Conservation (phyloP, 2,329 filamentous ascomycete species). For the Ophiostoma quercus region DNA sequence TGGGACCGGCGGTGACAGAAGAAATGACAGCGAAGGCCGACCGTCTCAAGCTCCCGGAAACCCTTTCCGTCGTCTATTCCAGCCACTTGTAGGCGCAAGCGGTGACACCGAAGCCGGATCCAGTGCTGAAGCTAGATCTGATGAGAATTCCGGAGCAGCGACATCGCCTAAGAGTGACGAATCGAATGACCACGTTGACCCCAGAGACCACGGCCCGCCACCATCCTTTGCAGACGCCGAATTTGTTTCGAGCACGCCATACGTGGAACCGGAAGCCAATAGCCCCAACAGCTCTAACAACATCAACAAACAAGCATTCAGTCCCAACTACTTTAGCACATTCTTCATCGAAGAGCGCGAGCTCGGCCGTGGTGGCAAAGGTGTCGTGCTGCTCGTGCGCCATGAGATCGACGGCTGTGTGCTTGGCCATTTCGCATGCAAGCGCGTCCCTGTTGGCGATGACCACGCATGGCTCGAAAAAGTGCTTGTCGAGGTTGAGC, state of each 20-base stretch:
- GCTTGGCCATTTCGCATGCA: constrained; percentile 90
- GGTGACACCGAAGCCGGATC: neutral
- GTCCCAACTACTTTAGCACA: constrained; percentile 82
- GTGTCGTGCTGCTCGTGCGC: constrained; percentile 87
- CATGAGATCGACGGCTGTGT: constrained; percentile 86
- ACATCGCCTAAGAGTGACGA: neutral
- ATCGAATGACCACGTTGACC: neutral
- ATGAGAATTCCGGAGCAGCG: neutral
- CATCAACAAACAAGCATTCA: constrained; percentile 83
- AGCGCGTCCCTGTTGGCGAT: constrained; percentile 90
- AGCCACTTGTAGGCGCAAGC: constrained; percentile 35
- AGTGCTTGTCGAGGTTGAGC: constrained; percentile 83
- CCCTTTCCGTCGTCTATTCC: constrained; percentile 50
- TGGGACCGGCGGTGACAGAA: neutral
- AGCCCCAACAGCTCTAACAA: constrained; percentile 61
- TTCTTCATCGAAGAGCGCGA: constrained; percentile 89
- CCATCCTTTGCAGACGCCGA: constrained; percentile 35
- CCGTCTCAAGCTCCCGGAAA: constrained; percentile 35
- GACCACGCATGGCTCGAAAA: constrained; percentile 95
- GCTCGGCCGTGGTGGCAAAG: constrained; percentile 85
- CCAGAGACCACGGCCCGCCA: constrained; percentile 19
- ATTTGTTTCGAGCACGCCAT: constrained; percentile 50
- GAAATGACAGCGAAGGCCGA: neutral
- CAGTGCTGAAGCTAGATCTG: too few relatives aligned
- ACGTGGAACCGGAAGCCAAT: constrained; percentile 11